Evolutionary conservation across 305 asterid species (phyloP).

Genomic region (Rubia peregrina): DNA sequence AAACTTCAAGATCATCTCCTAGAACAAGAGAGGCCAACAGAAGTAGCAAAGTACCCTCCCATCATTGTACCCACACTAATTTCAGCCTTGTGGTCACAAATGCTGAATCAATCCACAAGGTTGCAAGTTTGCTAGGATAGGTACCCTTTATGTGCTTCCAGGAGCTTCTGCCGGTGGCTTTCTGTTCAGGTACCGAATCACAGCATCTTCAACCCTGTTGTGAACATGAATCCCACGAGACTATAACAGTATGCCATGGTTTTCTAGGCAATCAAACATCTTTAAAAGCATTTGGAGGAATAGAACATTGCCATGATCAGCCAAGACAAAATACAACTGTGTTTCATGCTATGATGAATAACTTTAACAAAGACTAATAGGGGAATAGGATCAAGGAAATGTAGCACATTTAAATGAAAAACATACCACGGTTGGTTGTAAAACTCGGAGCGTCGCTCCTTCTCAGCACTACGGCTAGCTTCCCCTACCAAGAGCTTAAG

Average conservation of each 20-base stretch:
- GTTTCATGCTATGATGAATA: neutral
- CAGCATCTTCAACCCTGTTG: constrained; percentile 96
- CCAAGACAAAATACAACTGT: neutral
- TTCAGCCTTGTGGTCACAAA: neutral
- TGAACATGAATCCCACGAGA: neutral
- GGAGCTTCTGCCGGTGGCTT: constrained; percentile 66
- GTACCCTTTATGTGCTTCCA: constrained; percentile 35
- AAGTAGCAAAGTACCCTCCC: neutral
- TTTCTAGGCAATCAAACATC: neutral
- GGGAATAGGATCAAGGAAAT: neutral
- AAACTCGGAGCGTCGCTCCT: constrained; percentile 85
- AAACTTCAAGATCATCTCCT: too few species aligned
- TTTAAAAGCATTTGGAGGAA: neutral
- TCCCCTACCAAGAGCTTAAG: constrained; percentile 78
- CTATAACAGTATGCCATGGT: neutral
- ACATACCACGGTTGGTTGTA: constrained; percentile 86
- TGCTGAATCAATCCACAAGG: too few species aligned
- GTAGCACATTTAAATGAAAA: constrained; percentile 2
- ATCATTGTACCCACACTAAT: neutral
- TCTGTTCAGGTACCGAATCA: constrained; percentile 82
- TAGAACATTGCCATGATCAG: neutral
- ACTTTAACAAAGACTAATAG: neutral
- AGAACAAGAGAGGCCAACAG: neutral
- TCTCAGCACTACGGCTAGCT: constrained; percentile 72
- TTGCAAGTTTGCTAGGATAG: neutral